A percentile compares a stretch with the other conserved stretches of the same genome.
phyloP scores from a whole-genome alignment of 164 flowering plant genomes.

The Magnolia officinalis region DNA sequence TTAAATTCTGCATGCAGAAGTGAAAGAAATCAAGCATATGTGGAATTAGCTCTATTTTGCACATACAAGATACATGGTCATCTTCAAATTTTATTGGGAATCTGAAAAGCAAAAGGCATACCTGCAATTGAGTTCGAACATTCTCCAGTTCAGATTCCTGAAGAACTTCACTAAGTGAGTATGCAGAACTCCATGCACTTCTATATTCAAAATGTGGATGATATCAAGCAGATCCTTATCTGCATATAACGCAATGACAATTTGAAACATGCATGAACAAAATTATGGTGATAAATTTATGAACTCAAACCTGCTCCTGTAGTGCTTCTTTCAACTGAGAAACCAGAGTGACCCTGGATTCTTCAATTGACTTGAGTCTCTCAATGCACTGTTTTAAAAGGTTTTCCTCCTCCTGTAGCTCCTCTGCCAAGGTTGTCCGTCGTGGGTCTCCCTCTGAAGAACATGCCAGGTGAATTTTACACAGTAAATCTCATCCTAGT shows the following conservation, averaged over 20 bases:
- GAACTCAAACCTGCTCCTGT: conserved; percentile 63
- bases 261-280: conserved; percentile 6
- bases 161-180: conserved; percentile 17
- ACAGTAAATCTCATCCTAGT: not conserved
- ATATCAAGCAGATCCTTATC: conserved; percentile 2
- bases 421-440: conserved; percentile 53
- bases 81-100: not conserved
- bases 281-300: not conserved
- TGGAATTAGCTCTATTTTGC: too few relatives aligned
- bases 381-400: conserved; percentile 66
- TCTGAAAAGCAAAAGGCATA: conserved; percentile 13
- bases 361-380: conserved; percentile 75
- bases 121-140: conserved; percentile 94
- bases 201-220: not conserved
- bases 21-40: not conserved
- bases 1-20: not conserved
- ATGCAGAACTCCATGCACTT: conserved; percentile 8
- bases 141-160: conserved; percentile 94
- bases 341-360: conserved; percentile 63
- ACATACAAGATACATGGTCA: too few relatives aligned
- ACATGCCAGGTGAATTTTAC: not conserved
- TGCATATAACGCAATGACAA: not conserved
- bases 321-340: conserved; percentile 80
- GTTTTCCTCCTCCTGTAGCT: conserved; percentile 74
- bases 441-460: conserved; percentile 70